Base-by-base conservation (phyloP, 1,139 yeast genomes). In the Spathaspora sp. region DNA sequence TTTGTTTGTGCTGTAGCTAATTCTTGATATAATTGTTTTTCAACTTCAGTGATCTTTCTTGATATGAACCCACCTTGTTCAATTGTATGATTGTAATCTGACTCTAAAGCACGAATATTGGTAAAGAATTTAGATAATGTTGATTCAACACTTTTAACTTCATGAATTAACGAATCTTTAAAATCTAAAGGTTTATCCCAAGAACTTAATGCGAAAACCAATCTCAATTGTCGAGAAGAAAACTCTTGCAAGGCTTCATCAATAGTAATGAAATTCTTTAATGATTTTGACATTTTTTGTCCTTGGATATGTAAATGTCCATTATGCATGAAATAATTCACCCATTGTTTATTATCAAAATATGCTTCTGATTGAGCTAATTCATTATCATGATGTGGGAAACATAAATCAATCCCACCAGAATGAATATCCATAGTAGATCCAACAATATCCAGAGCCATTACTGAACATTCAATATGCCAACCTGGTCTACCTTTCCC, bases 381-480 rank as follows among this genome's bases (percentile, higher is more conserved):
- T 70, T 93, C 99, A 60, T 93, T 93, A 67, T 93, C 99, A 68
- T 93, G 99, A 65, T 93, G 99, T n/a, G 99, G 99, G 74, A 93
- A 95, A 26, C 98, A 97, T 60, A 93, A 78, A 68, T 93, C 99
- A 50, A 93, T 82, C 54, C 99, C 99, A 47, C 99, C 99, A 18
- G 96, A 85, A 65, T 93, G 99, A 55, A 93, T 89, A 67, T 93
- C 99, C 78, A 95, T 86, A 48, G 78, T 77, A 31, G 80, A 69
- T 1, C 98, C 98, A 39, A 88, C 76, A 42, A 90, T 79, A 57
- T 90, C 96, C 45, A 93, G 80, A 1, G 99, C 99, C 99, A 93
- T 93, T 13, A 93, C 99, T 6, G 98, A 90, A 76, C 99, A 93
- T 69, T 93, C 99, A 65, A 93, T 93, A 64, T 93, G 99, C 99